Evolutionary conservation across 2,329 filamentous ascomycete genomes (phyloP).

Genomic region (Alternaria arbusti): DNA sequence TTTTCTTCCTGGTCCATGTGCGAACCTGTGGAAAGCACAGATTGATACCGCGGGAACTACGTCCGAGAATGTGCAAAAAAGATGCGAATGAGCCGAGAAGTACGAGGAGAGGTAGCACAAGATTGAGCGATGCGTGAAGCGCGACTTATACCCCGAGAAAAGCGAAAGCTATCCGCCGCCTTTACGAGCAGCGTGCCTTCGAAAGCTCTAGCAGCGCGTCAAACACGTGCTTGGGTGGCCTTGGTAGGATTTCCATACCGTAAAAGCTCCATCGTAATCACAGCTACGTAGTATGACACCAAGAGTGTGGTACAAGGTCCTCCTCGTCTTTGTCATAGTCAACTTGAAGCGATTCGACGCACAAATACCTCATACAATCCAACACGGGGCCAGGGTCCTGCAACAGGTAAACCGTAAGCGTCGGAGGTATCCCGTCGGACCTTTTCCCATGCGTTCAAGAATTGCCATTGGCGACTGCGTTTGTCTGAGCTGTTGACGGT

Average conservation of each 20-base stretch:
- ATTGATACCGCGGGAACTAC: constrained; percentile 12
- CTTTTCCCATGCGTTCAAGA: constrained; percentile 13
- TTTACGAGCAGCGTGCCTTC: constrained; percentile 5
- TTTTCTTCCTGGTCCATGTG: constrained; percentile 40
- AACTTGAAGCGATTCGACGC: constrained; percentile 24
- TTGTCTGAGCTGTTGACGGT: constrained; percentile 28
- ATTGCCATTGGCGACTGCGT: constrained; percentile 15
- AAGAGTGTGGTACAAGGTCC: constrained; percentile 7
- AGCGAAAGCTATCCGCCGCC: background rate
- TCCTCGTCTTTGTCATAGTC: constrained; percentile 10
- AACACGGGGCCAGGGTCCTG: constrained; percentile 10
- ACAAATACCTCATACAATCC: constrained; percentile 32
- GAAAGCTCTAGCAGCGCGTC: constrained; percentile 2
- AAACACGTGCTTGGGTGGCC: constrained; percentile 8
- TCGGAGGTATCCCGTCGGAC: constrained; percentile 11
- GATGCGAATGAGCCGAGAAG: constrained; percentile 7
- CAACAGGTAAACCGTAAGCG: constrained; percentile 15
- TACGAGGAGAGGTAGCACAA: constrained; percentile 4
- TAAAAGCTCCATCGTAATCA: constrained; percentile 7
- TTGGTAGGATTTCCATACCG: constrained; percentile 5
- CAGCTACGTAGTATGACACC: constrained; percentile 2
- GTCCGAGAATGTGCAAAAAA: constrained; percentile 7
- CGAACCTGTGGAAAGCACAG: background rate
- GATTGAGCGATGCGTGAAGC: constrained; percentile 5
- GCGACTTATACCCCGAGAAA: constrained; percentile 13